Base-by-base conservation (phyloP, 768 basidiomycete genomes). In the Amanita pseudoporphyria region DNA sequence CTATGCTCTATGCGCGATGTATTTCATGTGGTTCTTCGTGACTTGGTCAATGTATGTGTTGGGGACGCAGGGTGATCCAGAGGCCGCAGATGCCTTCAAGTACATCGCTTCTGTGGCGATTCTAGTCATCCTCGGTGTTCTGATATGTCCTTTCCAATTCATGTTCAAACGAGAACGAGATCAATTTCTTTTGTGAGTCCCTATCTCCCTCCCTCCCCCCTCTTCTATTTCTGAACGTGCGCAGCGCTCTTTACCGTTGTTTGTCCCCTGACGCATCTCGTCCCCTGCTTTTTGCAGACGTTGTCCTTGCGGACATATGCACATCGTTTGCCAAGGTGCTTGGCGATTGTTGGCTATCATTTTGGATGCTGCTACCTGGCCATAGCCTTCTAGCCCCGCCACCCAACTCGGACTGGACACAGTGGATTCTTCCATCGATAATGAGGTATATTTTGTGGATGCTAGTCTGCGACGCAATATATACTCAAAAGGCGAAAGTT, bases 261-360 rank as follows among this genome's bases (percentile, higher is more conserved):
- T 57, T 92, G 19, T 75, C 82, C 45, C 77, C 85, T n/a, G 67
- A 79, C 1, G 59, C 71, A 35, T 70, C 72, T 46, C 70, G 72
- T 36, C 78, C 84, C 4, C 73, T 92, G 35, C 81, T 83, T 62
- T 99, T 99, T 66, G 81, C 82, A 24, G 96, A 99, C 62, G 81
- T 99, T 19, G 78, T 98, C 38, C 81, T 95, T 52, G 94, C 95
- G 52, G 96, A 98, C 72, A 80, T 98, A 53, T 78, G 94, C 59
- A 99, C 96, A 1, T 97, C 94, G 2, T 95, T 89, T 60, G 94
- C 96, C 31, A 97, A 96, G 69, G 92, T 99, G 35, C 70, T 97
- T 16, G 95, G 95, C 10, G 96, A 98, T 60, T 68, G 93, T 36
- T 97, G 90, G 90, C 69, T 97, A 38, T 91, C 89, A 4, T 57